Evolutionary conservation across 805 yeast species (phyloP).

Genomic region (Yamadazyma laniorum): DNA sequence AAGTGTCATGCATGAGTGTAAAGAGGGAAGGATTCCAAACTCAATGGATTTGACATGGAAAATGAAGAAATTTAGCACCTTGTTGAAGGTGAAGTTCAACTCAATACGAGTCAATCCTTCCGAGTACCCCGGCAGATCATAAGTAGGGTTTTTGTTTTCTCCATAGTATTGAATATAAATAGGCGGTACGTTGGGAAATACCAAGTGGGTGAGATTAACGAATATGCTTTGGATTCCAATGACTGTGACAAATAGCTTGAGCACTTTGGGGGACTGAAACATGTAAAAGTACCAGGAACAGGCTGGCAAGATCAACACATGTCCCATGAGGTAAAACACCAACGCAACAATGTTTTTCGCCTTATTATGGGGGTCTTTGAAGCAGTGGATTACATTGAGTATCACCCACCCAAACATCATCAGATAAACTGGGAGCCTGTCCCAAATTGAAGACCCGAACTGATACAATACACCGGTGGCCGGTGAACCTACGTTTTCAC

Average conservation of each 20-base stretch:
- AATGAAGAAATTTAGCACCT: conserved; percentile 11
- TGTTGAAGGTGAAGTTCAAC: conserved; percentile 37
- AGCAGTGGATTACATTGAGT: conserved; percentile 44
- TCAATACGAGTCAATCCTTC: conserved; percentile 72
- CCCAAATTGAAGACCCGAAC: conserved; percentile 3
- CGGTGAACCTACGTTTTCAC: not conserved
- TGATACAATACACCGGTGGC: too few species aligned
- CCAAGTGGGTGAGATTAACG: conserved; percentile 59
- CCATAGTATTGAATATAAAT: conserved; percentile 69
- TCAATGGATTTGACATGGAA: conserved; percentile 13
- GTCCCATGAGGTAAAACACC: conserved; percentile 61
- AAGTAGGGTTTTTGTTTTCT: conserved; percentile 51
- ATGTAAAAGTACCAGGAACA: conserved; percentile 63
- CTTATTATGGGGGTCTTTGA: conserved; percentile 42
- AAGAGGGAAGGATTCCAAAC: conserved; percentile 64
- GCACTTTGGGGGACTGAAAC: conserved; percentile 64
- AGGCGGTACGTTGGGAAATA: conserved; percentile 72
- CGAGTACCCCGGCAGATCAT: conserved; percentile 62
- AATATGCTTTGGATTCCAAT: conserved; percentile 59
- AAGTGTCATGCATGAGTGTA: conserved; percentile 67
- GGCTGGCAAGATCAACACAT: conserved; percentile 58
- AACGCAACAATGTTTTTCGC: conserved; percentile 57
- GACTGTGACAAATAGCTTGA: conserved; percentile 51
- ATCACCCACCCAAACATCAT: conserved; percentile 47
- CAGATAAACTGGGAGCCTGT: conserved; percentile 37